These are phyloP conservation scores for Didymella pinodella DNA, from an alignment of 2,329 filamentous ascomycete species.

Conservation along the genomic window DNA sequence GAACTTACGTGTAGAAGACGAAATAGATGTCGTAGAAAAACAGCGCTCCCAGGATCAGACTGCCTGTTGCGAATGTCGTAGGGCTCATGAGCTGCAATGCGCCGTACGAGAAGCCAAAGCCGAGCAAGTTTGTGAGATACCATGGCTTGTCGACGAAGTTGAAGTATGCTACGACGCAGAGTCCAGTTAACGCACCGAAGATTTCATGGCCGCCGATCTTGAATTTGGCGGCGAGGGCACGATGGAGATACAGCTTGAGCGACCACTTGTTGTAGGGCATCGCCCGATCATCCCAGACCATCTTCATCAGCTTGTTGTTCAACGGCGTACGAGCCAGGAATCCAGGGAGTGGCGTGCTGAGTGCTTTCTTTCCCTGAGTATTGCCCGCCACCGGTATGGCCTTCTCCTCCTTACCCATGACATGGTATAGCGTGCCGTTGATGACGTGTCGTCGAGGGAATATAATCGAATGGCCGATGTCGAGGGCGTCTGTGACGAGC, in stretches of 20 bases:
- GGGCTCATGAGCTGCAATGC: conserved; percentile 85
- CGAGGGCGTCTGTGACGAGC: conserved; percentile 75
- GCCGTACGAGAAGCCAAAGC: conserved; percentile 85
- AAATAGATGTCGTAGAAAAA: conserved; percentile 97
- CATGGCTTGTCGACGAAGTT: conserved; percentile 67
- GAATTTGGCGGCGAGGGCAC: conserved; percentile 58
- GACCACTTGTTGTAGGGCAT: conserved; percentile 60
- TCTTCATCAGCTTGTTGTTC: conserved; percentile 54
- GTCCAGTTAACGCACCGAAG: conserved; percentile 63
- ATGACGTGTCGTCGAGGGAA: conserved; percentile 76
- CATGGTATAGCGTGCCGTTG: conserved; percentile 60
- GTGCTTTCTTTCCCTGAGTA: conserved; percentile 29
- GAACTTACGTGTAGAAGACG: conserved; percentile 79
- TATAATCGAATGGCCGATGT: conserved; percentile 69
- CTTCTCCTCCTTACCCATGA: conserved; percentile 48
- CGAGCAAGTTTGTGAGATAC: conserved; percentile 84
- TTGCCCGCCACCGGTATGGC: conserved; percentile 44
- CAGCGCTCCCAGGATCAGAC: conserved; percentile 76
- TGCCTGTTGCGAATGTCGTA: conserved; percentile 84
- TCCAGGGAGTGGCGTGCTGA: conserved; percentile 61
- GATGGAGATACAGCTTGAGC: conserved; percentile 63
- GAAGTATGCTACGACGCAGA: conserved; percentile 70
- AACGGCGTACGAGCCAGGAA: conserved; percentile 58
- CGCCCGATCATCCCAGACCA: conserved; percentile 61
- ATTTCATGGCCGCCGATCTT: conserved; percentile 64